These are phyloP conservation scores for Ophiosphaerella herpotricha DNA, from an alignment of 2,329 filamentous ascomycete genomes.

Conservation along the genomic window DNA sequence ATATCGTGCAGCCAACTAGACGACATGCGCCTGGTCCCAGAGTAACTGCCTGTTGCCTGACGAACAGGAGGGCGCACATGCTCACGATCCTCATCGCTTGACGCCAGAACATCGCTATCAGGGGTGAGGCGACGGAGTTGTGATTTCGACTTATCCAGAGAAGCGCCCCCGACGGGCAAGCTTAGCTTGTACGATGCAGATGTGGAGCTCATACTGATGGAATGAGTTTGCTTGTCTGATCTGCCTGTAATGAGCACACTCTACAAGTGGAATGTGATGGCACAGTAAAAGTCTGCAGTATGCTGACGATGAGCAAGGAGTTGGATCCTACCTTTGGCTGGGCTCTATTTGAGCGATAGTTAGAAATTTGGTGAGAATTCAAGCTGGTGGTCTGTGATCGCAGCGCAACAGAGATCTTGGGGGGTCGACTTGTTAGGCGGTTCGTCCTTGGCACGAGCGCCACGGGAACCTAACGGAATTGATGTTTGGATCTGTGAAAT, in stretches of 20 bases:
- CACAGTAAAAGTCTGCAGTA: too few species aligned
- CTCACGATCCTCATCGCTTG: constrained; percentile 90
- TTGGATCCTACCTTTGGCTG: too few species aligned
- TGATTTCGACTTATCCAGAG: constrained; percentile 69
- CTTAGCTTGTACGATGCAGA: constrained; percentile 32
- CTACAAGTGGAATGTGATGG: background rate
- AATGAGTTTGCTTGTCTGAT: constrained; percentile 2
- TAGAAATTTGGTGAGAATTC: too few species aligned
- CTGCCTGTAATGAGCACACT: background rate
- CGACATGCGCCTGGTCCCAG: constrained; percentile 36
- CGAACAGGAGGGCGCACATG: constrained; percentile 39
- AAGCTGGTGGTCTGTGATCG: too few species aligned
- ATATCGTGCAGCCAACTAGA: constrained; percentile 80
- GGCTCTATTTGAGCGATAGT: too few species aligned
- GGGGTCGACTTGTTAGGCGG: too few species aligned
- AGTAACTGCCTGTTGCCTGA: constrained; percentile 24
- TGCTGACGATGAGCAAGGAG: too few species aligned
- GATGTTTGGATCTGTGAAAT: too few species aligned
- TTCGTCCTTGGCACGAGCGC: too few species aligned
- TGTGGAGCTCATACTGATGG: constrained; percentile 30
- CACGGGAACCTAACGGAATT: too few species aligned
- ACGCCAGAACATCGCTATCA: constrained; percentile 90
- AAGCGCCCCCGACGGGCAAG: constrained; percentile 33
- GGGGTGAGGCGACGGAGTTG: constrained; percentile 80
- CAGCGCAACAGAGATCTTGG: too few species aligned